Evolutionary conservation across 305 asterid genomes (phyloP).

Genomic region (Salvia sclarea): DNA sequence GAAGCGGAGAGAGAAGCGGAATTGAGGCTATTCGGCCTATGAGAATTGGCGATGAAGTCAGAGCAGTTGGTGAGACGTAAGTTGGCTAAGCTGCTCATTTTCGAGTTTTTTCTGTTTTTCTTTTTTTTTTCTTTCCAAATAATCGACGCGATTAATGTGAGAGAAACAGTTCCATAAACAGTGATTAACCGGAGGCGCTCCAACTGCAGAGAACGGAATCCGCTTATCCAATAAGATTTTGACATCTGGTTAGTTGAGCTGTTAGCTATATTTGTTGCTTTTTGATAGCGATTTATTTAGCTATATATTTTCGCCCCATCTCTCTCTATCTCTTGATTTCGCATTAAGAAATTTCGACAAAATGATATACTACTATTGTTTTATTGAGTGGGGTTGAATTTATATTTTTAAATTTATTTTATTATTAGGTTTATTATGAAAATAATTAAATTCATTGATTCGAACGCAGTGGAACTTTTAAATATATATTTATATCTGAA

Average conservation of each 20-base stretch:
- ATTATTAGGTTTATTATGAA: too few relatives aligned
- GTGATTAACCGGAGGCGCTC: conserved; percentile 12
- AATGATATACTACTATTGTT: too few relatives aligned
- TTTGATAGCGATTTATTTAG: neutral
- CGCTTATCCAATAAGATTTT: neutral
- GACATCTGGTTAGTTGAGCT: conserved; percentile 5
- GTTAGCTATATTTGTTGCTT: too few relatives aligned
- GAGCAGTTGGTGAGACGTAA: conserved; percentile 24
- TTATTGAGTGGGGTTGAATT: too few relatives aligned
- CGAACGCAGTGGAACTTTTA: too few relatives aligned
- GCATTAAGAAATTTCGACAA: too few relatives aligned
- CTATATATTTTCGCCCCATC: too few relatives aligned
- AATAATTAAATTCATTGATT: too few relatives aligned
- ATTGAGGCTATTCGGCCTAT: conserved; percentile 15
- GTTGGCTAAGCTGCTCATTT: conserved; percentile 33
- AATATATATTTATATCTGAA: too few relatives aligned
- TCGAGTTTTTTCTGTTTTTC: conserved; percentile 13
- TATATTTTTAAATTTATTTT: too few relatives aligned
- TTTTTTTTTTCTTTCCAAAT: neutral
- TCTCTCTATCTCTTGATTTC: neutral
- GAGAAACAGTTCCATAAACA: neutral
- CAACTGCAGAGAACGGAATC: conserved; percentile 14
- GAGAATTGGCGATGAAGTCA: conserved; percentile 19
- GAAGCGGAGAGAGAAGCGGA: conserved; percentile 22
- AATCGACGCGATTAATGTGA: conserved; percentile 23